Evolutionary conservation across 805 yeast genomes (phyloP).

Genomic region (Metschnikowia matae): DNA sequence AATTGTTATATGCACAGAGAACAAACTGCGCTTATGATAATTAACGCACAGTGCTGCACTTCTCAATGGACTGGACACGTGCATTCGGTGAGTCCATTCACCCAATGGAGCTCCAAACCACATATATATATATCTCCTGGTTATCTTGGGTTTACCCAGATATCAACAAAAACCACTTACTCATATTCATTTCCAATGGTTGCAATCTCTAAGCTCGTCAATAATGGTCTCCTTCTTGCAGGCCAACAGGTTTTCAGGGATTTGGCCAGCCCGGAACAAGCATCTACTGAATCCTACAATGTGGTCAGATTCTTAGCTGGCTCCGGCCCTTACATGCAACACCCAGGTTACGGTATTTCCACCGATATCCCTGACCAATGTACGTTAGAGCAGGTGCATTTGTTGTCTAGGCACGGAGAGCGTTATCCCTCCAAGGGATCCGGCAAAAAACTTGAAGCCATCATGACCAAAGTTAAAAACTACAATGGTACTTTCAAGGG

Average conservation of each 20-base stretch:
- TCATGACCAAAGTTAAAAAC: slow-evolving; percentile 23
- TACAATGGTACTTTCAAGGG: slow-evolving; percentile 38
- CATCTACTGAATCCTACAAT: slow-evolving; percentile 43
- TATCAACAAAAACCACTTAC: background rate
- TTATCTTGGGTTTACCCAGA: background rate
- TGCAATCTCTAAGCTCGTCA: slow-evolving; percentile 21
- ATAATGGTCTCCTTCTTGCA: slow-evolving; percentile 28
- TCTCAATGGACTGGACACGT: background rate
- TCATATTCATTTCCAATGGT: slow-evolving; percentile 4
- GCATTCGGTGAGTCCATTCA: background rate
- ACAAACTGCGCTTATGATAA: background rate
- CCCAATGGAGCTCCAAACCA: background rate
- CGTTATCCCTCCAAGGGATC: slow-evolving; percentile 48
- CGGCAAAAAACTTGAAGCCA: slow-evolving; percentile 27
- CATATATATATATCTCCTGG: background rate
- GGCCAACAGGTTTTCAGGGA: slow-evolving; percentile 25
- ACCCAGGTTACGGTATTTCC: slow-evolving; percentile 51
- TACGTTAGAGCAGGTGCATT: slow-evolving; percentile 60
- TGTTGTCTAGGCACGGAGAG: slow-evolving; percentile 76
- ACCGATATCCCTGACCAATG: slow-evolving; percentile 49
- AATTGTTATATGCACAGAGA: background rate
- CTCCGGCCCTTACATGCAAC: slow-evolving; percentile 51
- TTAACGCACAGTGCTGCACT: background rate
- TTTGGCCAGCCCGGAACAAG: slow-evolving; percentile 39
- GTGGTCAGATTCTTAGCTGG: slow-evolving; percentile 51